Evolutionary conservation across 371 early-diverging fungal genomes (phyloP).

Genomic region (Circinella minor): DNA sequence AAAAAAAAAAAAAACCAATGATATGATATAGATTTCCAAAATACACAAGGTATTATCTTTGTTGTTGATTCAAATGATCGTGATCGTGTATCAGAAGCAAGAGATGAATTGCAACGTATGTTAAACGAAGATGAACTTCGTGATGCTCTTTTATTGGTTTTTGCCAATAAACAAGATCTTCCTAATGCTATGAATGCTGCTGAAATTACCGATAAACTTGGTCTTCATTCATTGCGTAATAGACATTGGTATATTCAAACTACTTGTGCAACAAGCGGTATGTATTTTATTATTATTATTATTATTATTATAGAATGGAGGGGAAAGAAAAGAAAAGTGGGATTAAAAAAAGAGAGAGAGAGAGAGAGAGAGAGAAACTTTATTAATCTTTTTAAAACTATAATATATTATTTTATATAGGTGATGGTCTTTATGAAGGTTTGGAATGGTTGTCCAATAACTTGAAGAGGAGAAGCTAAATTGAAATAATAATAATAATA

Average conservation of each 20-base stretch:
- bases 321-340: not conserved
- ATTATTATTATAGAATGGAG: not conserved
- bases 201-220: constrained; percentile 90
- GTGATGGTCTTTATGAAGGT: constrained; percentile 96
- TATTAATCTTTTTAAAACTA: not conserved
- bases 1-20: too few species aligned
- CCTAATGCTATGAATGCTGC: constrained; percentile 92
- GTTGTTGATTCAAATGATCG: constrained; percentile 95
- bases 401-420: constrained; percentile 18
- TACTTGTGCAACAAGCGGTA: constrained; percentile 92
- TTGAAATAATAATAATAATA: not conserved
- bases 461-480: constrained; percentile 50
- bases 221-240: constrained; percentile 84
- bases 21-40: constrained; percentile 75
- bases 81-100: constrained; percentile 86
- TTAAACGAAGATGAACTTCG: constrained; percentile 93
- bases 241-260: constrained; percentile 93
- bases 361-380: too few species aligned
- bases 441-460: constrained; percentile 75
- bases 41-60: constrained; percentile 97
- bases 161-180: constrained; percentile 98
- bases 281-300: too few species aligned
- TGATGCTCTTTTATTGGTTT: constrained; percentile 88
- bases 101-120: constrained; percentile 90
- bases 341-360: too few species aligned